phyloP scores from a whole-genome alignment of 345 rosid genomes.

The Laguncularia racemosa region DNA sequence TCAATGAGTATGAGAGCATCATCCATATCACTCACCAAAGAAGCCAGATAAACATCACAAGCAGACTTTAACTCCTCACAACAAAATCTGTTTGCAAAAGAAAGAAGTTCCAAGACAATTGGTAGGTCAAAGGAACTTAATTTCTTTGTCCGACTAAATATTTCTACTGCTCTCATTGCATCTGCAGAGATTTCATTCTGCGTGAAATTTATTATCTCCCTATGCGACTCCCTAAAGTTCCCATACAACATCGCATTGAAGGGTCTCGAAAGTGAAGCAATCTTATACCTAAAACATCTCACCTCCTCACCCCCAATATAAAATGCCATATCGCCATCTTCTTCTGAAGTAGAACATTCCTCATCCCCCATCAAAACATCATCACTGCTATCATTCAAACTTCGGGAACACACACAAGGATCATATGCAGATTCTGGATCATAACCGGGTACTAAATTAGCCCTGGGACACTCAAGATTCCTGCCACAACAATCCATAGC shows the following conservation, averaged over 20 bases:
- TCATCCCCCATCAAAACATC: conserved; percentile 21
- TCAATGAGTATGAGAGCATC: conserved; percentile 65
- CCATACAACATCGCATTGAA: conserved; percentile 79
- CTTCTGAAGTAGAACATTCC: conserved; percentile 74
- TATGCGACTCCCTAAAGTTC: conserved; percentile 52
- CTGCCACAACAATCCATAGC: conserved; percentile 85
- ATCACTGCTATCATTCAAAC: conserved; percentile 17
- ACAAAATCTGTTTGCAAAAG: conserved; percentile 74
- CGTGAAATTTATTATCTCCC: conserved; percentile 64
- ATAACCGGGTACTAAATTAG: conserved; percentile 66
- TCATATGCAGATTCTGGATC: conserved; percentile 60
- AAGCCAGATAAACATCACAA: conserved; percentile 68
- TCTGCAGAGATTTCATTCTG: conserved; percentile 58
- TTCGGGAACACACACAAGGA: conserved; percentile 52
- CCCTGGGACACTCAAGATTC: conserved; percentile 78
- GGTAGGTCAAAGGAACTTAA: conserved; percentile 36
- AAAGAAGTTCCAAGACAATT: conserved; percentile 66
- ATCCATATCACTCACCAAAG: conserved; percentile 46
- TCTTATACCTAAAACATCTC: conserved; percentile 54
- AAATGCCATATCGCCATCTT: conserved; percentile 60
- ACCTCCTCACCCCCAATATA: conserved; percentile 75
- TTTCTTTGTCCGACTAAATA: conserved; percentile 58
- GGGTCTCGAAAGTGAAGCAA: conserved; percentile 69
- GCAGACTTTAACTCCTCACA: conserved; percentile 76
- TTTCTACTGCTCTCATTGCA: conserved; percentile 68